These are phyloP conservation scores for Sporormia fimetaria DNA, from an alignment of 495 filamentous ascomycete species.

Conservation along the genomic window DNA sequence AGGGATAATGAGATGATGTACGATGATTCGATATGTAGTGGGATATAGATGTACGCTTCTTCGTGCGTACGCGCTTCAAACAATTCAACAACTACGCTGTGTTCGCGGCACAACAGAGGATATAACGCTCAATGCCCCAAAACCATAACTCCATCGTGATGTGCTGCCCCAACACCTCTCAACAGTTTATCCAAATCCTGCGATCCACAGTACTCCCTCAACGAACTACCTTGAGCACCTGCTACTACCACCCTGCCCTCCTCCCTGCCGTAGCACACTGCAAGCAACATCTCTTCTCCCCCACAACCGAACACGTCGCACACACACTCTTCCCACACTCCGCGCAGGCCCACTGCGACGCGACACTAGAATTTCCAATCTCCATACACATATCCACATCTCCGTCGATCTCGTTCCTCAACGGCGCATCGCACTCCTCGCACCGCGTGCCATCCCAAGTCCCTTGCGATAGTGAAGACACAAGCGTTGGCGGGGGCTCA, in stretches of 20 bases:
- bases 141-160: too few species aligned
- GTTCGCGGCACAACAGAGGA: too few species aligned
- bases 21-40: too few species aligned
- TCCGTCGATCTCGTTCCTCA: slow-evolving; percentile 1
- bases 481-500: neutral
- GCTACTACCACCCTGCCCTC: slow-evolving; percentile 10
- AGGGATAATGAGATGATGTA: too few species aligned
- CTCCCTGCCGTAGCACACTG: slow-evolving; percentile 16
- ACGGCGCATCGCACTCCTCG: slow-evolving; percentile 30
- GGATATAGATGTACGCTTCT: too few species aligned
- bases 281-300: slow-evolving; percentile 15
- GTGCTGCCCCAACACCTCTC: too few species aligned
- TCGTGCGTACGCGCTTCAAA: too few species aligned
- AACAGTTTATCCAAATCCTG: too few species aligned
- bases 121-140: too few species aligned
- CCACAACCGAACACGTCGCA: slow-evolving; percentile 23
- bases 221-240: too few species aligned
- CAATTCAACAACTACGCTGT: too few species aligned
- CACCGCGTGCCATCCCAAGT: slow-evolving; percentile 17
- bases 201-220: too few species aligned
- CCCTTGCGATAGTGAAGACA: neutral
- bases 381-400: slow-evolving; percentile 26
- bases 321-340: slow-evolving; percentile 20
- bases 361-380: neutral
- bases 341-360: slow-evolving; percentile 9